Percentiles rank a stretch among this genome's conserved stretches.
These are phyloP conservation scores for Lyophyllum atratum DNA, from an alignment of 768 basidiomycete species.

Conservation along the genomic window DNA sequence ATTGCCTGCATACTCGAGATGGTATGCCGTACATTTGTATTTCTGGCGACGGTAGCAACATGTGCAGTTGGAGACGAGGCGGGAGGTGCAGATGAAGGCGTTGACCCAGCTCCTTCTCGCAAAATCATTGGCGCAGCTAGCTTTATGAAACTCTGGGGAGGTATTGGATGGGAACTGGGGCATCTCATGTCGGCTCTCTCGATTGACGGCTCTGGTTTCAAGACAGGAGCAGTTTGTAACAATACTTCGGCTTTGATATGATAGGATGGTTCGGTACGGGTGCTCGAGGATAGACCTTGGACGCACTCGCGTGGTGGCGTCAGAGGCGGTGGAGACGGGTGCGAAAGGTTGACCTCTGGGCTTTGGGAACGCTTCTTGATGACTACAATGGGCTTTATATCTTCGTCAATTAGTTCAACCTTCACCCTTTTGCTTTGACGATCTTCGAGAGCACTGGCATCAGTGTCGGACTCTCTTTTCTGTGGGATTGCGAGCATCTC, in stretches of 20 bases:
- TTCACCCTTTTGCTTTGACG: background rate
- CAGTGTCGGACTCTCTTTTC: background rate
- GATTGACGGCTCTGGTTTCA: too few species aligned
- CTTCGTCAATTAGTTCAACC: background rate
- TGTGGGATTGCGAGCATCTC: background rate
- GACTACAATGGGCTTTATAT: background rate
- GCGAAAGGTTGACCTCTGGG: background rate
- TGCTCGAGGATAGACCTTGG: background rate
- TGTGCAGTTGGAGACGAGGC: too few species aligned
- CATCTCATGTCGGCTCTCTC: too few species aligned
- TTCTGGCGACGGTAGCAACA: too few species aligned
- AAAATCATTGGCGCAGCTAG: too few species aligned
- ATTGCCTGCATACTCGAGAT: too few species aligned
- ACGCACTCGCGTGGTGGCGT: background rate
- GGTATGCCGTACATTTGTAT: too few species aligned
- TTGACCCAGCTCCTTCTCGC: too few species aligned
- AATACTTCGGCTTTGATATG: background rate
- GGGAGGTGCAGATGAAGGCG: too few species aligned
- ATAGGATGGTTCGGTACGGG: background rate
- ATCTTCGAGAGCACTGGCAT: background rate
- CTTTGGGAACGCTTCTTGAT: background rate
- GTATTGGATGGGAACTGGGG: too few species aligned
- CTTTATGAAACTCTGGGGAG: too few species aligned
- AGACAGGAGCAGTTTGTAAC: background rate
- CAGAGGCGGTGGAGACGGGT: background rate